Evolutionary conservation across 148 eudicot genomes (phyloP).

Genomic region (Chenopodium album): DNA sequence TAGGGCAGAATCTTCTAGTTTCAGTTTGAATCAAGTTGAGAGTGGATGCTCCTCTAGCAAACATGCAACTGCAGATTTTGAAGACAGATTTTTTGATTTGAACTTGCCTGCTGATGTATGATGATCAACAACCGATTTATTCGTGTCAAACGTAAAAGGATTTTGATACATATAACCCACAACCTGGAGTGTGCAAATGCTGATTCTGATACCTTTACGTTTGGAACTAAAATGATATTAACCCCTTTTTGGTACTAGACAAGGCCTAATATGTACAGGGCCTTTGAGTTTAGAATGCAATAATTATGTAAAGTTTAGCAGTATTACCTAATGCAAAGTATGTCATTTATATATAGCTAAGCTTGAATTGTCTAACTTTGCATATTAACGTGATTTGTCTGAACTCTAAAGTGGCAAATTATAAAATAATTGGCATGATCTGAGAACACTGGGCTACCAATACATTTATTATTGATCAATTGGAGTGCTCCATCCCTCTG

Average conservation of each 20-base stretch:
- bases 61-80: conserved; percentile 31
- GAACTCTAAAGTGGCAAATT: neutral
- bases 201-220: conserved; percentile 8
- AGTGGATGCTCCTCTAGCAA: conserved; percentile 33
- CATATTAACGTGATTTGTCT: neutral
- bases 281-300: conserved; percentile 17
- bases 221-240: neutral
- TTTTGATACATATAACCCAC: conserved; percentile 10
- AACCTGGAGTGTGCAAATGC: conserved; percentile 7
- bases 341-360: neutral
- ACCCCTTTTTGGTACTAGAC: conserved; percentile 8
- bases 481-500: no score
- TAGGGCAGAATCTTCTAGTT: conserved; percentile 33
- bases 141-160: conserved; percentile 1
- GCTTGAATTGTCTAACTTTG: neutral
- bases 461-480: no score
- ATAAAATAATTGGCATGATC: neutral
- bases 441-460: no score
- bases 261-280: conserved; percentile 18
- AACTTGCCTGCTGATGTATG: conserved; percentile 43
- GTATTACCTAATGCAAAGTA: conserved; percentile 10
- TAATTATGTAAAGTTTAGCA: neutral
- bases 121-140: conserved; percentile 27
- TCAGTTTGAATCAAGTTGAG: conserved; percentile 28
- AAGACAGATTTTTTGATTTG: conserved; percentile 38